Evolutionary conservation across 179 eudicot genomes (phyloP), one percentile per base, ranked within the genome.

Genomic region (Silene noctiflora): DNA sequence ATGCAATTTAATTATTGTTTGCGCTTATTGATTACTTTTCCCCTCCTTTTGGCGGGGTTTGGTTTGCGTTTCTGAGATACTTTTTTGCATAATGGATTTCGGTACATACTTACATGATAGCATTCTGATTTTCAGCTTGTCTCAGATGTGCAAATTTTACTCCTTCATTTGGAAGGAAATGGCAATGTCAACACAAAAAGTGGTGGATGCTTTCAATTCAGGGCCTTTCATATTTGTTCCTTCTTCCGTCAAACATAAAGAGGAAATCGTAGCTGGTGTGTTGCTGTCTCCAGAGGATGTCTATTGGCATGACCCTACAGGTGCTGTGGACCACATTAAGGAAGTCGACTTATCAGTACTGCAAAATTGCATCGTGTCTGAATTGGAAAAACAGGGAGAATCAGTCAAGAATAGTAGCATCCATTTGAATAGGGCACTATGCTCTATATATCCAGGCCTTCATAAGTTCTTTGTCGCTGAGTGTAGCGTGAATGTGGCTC

Each of bases 141-240:
- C 86, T 44, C 97, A 92, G 73, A 91, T 92, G 94, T 84, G 85
- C 71, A 88, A 81, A 75, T 85, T 91, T 46, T 91, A 89, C 83
- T 51, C 88, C 44, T 89, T 81, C 67, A 72, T 92, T 39, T 89
- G 89, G 87, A 87, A 79, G 67, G 92, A 79, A 79, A 86, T 85
- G 89, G 73, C 82, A 79, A 76, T 71, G 62, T 87, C 91, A 73
- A 88, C 84, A 82, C 80, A 80, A 76, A 78, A 83, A 75, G 84
- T 87, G 33, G 17, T 81, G 71, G 87, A 85, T 48, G 84, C 86
- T 64, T 84, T 92, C 33, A 70, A 35, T 56, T 81, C 83, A 35
- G 90, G 89, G 33, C 88, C 92, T 66, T 91, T 84, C 79, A 86
- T 92, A 69, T 92, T 89, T 80, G 75, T 91, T 78, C 97, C 97